These are phyloP conservation scores for Citrus cavaleriei DNA, from an alignment of 345 rosid species.

Conservation along the genomic window DNA sequence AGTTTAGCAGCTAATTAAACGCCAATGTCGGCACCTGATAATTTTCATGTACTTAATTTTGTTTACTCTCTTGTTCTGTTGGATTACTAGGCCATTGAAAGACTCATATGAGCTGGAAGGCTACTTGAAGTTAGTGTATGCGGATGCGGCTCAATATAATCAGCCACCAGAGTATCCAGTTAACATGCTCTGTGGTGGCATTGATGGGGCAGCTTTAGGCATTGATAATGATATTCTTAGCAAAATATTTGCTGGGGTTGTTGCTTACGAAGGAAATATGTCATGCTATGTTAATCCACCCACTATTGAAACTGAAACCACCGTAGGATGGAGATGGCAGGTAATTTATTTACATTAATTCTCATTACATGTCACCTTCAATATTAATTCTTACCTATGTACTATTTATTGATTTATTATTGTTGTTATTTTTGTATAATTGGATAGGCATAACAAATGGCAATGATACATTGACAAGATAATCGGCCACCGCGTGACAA, in stretches of 20 bases:
- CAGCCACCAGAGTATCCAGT: slow-evolving; percentile 23
- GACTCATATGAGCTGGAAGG: slow-evolving; percentile 16
- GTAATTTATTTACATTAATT: slow-evolving; percentile 6
- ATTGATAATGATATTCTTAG: slow-evolving; percentile 14
- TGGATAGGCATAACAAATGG: no score
- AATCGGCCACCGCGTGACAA: no score
- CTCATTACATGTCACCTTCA: not conserved
- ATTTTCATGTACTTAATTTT: not conserved
- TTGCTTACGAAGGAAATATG: not conserved
- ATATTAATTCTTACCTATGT: not conserved
- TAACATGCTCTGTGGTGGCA: slow-evolving; percentile 14
- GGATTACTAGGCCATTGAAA: slow-evolving; percentile 30
- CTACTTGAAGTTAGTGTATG: not conserved
- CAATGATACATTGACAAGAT: no score
- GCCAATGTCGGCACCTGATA: no score
- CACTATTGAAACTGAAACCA: not conserved
- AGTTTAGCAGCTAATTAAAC: no score
- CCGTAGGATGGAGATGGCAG: slow-evolving; percentile 42
- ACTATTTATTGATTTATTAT: not conserved
- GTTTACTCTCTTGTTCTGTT: not conserved
- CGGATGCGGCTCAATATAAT: slow-evolving; percentile 20
- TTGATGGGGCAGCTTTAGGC: slow-evolving; percentile 16
- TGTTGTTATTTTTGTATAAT: no score
- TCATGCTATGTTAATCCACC: slow-evolving; percentile 13
- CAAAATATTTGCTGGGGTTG: slow-evolving; percentile 26